These are phyloP conservation scores for Scenedesmus sp. DNA, from an alignment of 163 green algal species.

Conservation along the genomic window DNA sequence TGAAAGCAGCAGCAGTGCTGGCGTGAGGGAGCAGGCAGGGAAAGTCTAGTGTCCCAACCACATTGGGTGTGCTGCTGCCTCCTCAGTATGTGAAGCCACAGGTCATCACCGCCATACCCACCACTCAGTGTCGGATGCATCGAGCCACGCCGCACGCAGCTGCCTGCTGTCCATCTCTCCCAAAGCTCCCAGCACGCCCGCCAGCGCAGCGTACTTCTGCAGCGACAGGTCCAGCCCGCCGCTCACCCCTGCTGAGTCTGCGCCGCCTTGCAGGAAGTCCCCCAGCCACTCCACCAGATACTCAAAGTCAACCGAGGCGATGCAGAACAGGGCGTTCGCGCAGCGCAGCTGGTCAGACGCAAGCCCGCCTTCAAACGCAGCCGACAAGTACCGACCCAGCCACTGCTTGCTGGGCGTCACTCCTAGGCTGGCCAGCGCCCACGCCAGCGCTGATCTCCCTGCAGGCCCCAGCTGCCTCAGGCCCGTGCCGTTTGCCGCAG, in stretches of 20 bases:
- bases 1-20: too few species aligned
- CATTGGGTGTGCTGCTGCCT: too few species aligned
- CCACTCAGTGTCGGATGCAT: constrained; percentile 18
- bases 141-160: constrained; percentile 47
- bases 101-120: neutral
- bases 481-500: neutral
- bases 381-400: constrained; percentile 20
- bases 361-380: constrained; percentile 32
- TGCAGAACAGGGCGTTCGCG: constrained; percentile 47
- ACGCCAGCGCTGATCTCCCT: neutral
- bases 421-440: constrained; percentile 2
- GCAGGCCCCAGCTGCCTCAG: neutral
- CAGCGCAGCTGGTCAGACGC: constrained; percentile 25
- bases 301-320: constrained; percentile 39
- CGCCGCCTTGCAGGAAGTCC: constrained; percentile 23
- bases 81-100: too few species aligned
- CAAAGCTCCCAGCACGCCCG: constrained; percentile 26
- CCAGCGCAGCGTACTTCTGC: constrained; percentile 42
- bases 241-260: neutral
- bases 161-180: constrained; percentile 41
- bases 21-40: too few species aligned
- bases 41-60: too few species aligned
- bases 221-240: constrained; percentile 32
- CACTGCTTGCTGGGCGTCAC: neutral
- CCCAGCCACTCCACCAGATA: constrained; percentile 48